Evolutionary conservation across 2,329 filamentous ascomycete genomes (phyloP), one percentile per base, ranked within the genome.

Genomic region (Botrytis pseudocinerea): DNA sequence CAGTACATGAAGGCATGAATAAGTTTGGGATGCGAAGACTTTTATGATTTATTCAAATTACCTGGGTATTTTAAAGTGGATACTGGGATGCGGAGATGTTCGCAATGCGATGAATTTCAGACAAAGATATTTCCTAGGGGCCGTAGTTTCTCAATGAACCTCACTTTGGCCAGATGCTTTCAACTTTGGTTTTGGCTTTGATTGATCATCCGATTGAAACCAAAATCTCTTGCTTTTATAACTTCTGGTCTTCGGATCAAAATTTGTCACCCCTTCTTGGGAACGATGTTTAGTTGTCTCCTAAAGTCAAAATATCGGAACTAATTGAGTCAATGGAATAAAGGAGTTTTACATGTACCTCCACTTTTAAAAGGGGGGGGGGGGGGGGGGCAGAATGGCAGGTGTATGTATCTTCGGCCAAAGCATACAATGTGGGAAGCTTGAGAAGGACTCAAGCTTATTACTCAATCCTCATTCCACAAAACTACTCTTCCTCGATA

Each of bases 311-410:
- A 1, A 18, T 18, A 8, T 18, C 16, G 28, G 2, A n/a, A 14
- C 0, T 2, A 7, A 54, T 28, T 18, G n/a, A 54, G 25, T 54
- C 14, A 3, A 54, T 54, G 48, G 12, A n/a, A n/a, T 28, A 14
- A 2, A 10, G 0, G 48, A 54, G 4, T 14, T n/a, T 4, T 4
- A 16, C 14, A 14, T n/a, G 7, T 16, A 4, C 12, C 4, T 4
- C 25, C 12, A 54, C 1, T 7, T 54, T 1, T 54, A 28, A 54
- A 8, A 12, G 25, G 4, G 25, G 2, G 3, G 3, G 25, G 4
- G 25, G 2, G 3, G 3, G 16, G 7, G 2, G 9, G n/a, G 40
- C 4, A 5, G 2, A n/a, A 40, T 10, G 2, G 59, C 12, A 16
- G 6, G 20, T 25, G 12, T 38, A 40, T 6, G 22, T 40, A 40